Base-by-base conservation (phyloP, 2,329 filamentous ascomycete genomes). In the Fusarium drepaniforme region DNA sequence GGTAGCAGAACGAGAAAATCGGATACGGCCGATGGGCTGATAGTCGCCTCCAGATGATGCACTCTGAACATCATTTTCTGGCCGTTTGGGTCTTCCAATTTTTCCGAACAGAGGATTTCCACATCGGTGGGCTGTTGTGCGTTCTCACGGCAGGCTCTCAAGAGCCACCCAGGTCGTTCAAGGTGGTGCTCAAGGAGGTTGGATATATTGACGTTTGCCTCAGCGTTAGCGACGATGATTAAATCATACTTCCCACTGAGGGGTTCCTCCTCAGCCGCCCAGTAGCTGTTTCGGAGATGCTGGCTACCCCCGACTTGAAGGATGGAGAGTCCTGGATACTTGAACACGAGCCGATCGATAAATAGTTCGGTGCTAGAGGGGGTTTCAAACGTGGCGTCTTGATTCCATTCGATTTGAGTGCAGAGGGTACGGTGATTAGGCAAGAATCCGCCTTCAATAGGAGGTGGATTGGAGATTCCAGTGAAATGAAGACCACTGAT, bases 371-470 rank as follows among this genome's bases (percentile, higher is more conserved):
- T 63, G 9, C 72, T 8, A 8, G 71, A 1, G 53, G 51, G 1
- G 79, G 71, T 1, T 21, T 15, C 12, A 12, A 18, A 9, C 16
- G 42, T 23, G 15, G 7, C 0, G 42, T 15, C 70, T 69, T 84
- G 78, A 23, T 85, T 81, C 88, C 88, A 90, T 3, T 83, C 72
- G 59, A 90, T 81, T 71, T 88, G 80, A 3, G 85, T 86, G 66
- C 86, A 88, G 1, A 90, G 81, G 23, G 86, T 86, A 37, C 84
- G 85, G 71, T 89, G 84, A 28, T 85, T 87, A 0, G 87, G 85
- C 11, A 90, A 74, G 70, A 88, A 90, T 1, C 78, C 80, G 0
- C 75, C 80, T 0, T 77, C 71, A 1, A 71, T 76, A 7, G 78
- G 70, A 0, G 80, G 73, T 4, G 80, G 71, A 2, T 71, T 67